A percentile compares a stretch with the other conserved stretches of the same genome.
Evolutionary conservation across 1,139 yeast species (phyloP).

Genomic region (Pichia terricola): DNA sequence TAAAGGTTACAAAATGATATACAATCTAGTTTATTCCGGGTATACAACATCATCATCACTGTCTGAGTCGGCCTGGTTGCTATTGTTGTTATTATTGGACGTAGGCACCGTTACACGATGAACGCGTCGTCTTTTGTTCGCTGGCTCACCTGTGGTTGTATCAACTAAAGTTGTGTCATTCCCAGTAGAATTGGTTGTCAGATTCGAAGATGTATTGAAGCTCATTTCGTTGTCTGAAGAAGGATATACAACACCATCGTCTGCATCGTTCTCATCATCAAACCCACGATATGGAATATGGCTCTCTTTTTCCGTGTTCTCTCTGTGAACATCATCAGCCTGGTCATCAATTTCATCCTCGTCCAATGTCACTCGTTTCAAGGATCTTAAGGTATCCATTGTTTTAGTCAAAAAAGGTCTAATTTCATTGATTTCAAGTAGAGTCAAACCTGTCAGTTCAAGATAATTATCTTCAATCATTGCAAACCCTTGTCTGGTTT

Average conservation of each 20-base stretch:
- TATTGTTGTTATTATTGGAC: too few relatives aligned
- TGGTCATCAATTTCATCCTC: slow-evolving; percentile 11
- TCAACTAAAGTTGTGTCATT: neutral
- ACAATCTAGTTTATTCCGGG: neutral
- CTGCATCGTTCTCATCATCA: neutral
- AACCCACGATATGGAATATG: neutral
- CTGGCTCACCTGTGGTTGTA: too few relatives aligned
- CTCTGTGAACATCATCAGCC: neutral
- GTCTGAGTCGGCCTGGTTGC: slow-evolving; percentile 2
- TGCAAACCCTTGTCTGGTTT: slow-evolving; percentile 68
- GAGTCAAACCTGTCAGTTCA: slow-evolving; percentile 72
- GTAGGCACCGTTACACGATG: too few relatives aligned
- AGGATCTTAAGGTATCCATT: slow-evolving; percentile 56
- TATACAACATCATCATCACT: slow-evolving; percentile 8
- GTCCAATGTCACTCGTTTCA: slow-evolving; percentile 18
- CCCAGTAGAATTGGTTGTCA: neutral
- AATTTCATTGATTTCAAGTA: slow-evolving; percentile 79
- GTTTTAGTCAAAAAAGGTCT: slow-evolving; percentile 71
- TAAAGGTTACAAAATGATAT: too few relatives aligned
- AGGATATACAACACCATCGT: neutral
- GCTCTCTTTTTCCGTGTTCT: neutral
- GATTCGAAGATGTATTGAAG: too few relatives aligned
- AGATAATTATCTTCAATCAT: slow-evolving; percentile 77
- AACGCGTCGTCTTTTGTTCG: too few relatives aligned
- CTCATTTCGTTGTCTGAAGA: too few relatives aligned